Percentiles rank a stretch among this genome's conserved stretches.
These are phyloP conservation scores for Aspergillus bombycis DNA, from an alignment of 2,329 filamentous ascomycete genomes.

Conservation along the genomic window DNA sequence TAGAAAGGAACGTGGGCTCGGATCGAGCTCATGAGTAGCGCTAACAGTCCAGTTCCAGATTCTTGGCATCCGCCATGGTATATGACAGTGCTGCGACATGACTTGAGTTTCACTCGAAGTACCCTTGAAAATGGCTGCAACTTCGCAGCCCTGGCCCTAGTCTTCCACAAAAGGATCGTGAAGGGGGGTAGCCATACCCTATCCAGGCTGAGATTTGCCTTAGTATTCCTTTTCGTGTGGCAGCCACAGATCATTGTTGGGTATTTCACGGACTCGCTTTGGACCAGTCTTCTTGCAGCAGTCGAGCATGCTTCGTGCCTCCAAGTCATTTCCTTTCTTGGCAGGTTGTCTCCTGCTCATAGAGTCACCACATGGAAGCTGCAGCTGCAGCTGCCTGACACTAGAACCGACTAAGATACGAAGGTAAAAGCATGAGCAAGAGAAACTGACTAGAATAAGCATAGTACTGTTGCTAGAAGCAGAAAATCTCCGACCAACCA, in stretches of 20 bases:
- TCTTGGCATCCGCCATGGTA: not conserved
- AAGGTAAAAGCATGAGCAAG: not conserved
- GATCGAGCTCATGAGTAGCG: not conserved
- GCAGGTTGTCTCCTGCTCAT: not conserved
- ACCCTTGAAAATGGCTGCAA: not conserved
- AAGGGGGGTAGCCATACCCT: not conserved
- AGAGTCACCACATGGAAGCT: not conserved
- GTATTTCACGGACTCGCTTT: not conserved
- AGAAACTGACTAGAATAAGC: not conserved
- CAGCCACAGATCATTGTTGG: not conserved
- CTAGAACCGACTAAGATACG: not conserved
- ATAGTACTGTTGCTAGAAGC: not conserved
- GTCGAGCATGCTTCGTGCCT: not conserved
- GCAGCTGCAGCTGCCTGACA: not conserved
- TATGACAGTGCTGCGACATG: not conserved
- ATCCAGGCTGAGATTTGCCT: not conserved
- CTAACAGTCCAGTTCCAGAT: not conserved
- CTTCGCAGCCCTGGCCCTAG: not conserved
- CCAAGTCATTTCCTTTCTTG: not conserved
- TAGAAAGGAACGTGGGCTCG: constrained; percentile 10
- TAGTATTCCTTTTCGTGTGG: not conserved
- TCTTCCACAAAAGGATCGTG: not conserved
- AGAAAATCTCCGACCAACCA: not conserved
- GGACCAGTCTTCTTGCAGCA: not conserved
- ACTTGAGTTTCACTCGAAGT: not conserved